A percentile compares a stretch with the other conserved stretches of the same genome.
Conservation (phyloP, 805 yeast genomes). For the Monosporozyma yasuniensis region DNA sequence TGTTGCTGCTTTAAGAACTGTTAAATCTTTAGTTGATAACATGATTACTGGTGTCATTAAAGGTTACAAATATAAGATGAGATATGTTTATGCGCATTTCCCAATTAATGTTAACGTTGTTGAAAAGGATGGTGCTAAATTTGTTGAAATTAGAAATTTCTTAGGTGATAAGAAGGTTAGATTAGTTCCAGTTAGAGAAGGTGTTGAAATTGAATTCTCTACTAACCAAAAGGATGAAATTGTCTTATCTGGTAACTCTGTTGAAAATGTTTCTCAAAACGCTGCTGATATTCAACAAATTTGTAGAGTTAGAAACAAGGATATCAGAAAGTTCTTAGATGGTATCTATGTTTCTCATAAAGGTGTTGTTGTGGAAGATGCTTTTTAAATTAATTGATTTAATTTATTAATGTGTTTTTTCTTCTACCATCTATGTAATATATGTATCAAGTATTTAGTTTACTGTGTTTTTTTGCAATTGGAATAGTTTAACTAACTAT, state of each 20-base stretch:
- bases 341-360: slow-evolving; percentile 98
- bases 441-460: background rate
- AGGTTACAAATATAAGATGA: slow-evolving; percentile 99
- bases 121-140: slow-evolving; percentile 63
- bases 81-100: slow-evolving; percentile 99
- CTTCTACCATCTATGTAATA: background rate
- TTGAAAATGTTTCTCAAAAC: slow-evolving; percentile 87
- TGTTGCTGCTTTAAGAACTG: slow-evolving; percentile 98
- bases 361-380: slow-evolving; percentile 73
- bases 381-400: slow-evolving; percentile 17
- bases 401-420: too few species aligned
- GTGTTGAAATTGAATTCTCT: slow-evolving; percentile 80
- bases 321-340: slow-evolving; percentile 99
- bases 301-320: slow-evolving; percentile 99
- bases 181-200: slow-evolving; percentile 75
- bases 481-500: background rate
- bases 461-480: background rate
- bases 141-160: slow-evolving; percentile 97
- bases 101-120: slow-evolving; percentile 95
- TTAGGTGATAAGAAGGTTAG: slow-evolving; percentile 98
- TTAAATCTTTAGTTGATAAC: slow-evolving; percentile 89
- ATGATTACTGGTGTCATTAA: slow-evolving; percentile 97
- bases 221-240: slow-evolving; percentile 89
- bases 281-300: slow-evolving; percentile 97
- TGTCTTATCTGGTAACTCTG: slow-evolving; percentile 59